Evolutionary conservation across 345 rosid genomes (phyloP).

Genomic region (Salix arbutifolia): DNA sequence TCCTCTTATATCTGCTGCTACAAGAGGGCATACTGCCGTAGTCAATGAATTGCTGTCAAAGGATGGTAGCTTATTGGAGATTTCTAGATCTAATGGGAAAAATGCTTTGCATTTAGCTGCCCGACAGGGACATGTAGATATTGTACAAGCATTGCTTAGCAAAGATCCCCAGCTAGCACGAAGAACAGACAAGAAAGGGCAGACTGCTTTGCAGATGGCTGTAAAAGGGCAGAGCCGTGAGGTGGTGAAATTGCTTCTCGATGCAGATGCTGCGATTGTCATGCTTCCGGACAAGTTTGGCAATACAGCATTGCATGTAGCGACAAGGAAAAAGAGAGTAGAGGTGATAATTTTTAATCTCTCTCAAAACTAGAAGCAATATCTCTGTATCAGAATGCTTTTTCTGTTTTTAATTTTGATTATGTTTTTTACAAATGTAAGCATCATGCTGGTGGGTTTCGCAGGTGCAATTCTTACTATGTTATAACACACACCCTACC

Average conservation of each 20-base stretch:
- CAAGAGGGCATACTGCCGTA: slow-evolving; percentile 83
- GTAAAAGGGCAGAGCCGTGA: slow-evolving; percentile 86
- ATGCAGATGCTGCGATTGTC: slow-evolving; percentile 92
- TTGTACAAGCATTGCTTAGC: slow-evolving; percentile 62
- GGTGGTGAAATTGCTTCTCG: slow-evolving; percentile 83
- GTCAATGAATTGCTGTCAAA: slow-evolving; percentile 74
- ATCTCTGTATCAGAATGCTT: not conserved
- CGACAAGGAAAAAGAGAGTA: slow-evolving; percentile 80
- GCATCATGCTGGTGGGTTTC: not conserved
- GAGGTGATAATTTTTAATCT: slow-evolving; percentile 49
- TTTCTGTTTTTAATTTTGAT: not conserved
- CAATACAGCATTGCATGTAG: slow-evolving; percentile 88
- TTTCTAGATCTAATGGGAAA: slow-evolving; percentile 76
- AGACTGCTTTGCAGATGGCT: slow-evolving; percentile 95
- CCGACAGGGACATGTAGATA: slow-evolving; percentile 77
- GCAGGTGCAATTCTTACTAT: not conserved
- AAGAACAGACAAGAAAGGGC: slow-evolving; percentile 89
- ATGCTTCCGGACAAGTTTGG: slow-evolving; percentile 93
- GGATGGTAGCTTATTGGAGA: slow-evolving; percentile 69
- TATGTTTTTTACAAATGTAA: not conserved
- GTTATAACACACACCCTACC: not conserved
- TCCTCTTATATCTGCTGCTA: slow-evolving; percentile 85
- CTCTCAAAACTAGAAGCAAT: not conserved
- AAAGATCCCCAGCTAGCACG: slow-evolving; percentile 88
- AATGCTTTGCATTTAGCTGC: slow-evolving; percentile 91